These are phyloP conservation scores for Coemansia javaensis DNA, from an alignment of 192 early-diverging fungal genomes.

Conservation along the genomic window DNA sequence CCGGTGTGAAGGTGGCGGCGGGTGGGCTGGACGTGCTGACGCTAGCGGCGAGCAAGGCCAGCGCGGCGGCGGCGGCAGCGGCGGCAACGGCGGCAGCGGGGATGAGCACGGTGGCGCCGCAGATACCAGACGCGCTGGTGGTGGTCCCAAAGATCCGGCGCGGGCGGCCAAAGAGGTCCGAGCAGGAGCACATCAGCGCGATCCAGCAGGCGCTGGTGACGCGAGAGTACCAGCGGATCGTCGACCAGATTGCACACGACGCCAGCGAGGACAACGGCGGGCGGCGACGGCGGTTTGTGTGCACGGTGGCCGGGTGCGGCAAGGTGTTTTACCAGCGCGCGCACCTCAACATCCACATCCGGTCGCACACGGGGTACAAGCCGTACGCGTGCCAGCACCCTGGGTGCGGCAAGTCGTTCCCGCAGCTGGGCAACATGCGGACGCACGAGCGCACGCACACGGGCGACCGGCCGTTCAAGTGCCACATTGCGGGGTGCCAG, in stretches of 20 bases:
- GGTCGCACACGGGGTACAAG: constrained; percentile 52
- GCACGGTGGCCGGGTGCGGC: constrained; percentile 53
- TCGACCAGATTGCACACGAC: constrained; percentile 42
- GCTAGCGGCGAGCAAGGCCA: constrained; percentile 19
- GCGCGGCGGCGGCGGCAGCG: constrained; percentile 2
- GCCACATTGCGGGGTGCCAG: constrained; percentile 58
- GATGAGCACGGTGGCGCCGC: constrained; percentile 28
- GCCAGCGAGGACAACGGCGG: constrained; percentile 42
- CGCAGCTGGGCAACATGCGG: constrained; percentile 75
- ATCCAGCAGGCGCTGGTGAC: constrained; percentile 16
- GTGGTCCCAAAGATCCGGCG: constrained; percentile 41
- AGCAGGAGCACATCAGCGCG: constrained; percentile 12
- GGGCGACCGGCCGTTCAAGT: constrained; percentile 71
- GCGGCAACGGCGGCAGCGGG: too few species aligned
- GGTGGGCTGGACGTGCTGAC: constrained; percentile 26
- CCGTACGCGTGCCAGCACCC: constrained; percentile 57
- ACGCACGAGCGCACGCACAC: constrained; percentile 79
- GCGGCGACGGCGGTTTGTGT: constrained; percentile 43
- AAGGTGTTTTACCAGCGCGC: constrained; percentile 67
- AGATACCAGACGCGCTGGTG: constrained; percentile 40
- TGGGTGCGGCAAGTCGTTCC: constrained; percentile 75
- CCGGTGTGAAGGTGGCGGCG: too few species aligned
- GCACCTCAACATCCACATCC: constrained; percentile 69
- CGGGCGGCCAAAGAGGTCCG: constrained; percentile 36
- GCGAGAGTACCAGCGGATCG: constrained; percentile 30